Percentiles rank a stretch among this genome's conserved stretches.
These are phyloP conservation scores for Globisporangium viniferum DNA, from an alignment of 352 stramenopile species.

Conservation along the genomic window DNA sequence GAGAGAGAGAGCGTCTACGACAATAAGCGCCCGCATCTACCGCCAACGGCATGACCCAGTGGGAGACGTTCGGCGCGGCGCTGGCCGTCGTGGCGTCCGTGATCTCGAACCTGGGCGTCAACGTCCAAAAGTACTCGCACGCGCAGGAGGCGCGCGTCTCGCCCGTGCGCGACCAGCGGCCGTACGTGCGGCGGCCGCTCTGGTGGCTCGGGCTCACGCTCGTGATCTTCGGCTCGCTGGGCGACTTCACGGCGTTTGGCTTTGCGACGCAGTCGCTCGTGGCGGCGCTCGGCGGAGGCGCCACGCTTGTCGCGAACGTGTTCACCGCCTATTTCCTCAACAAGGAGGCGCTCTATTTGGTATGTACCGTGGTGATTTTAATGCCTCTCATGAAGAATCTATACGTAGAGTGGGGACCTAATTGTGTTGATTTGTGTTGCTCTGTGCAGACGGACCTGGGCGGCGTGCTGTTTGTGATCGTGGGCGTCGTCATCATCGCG, in stretches of 20 bases:
- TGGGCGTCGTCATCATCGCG: slow-evolving; percentile 84
- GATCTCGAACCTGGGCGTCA: slow-evolving; percentile 88
- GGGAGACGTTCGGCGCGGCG: slow-evolving; percentile 77
- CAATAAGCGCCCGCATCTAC: too few species aligned
- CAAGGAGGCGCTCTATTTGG: slow-evolving; percentile 66
- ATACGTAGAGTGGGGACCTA: not conserved
- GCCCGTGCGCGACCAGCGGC: slow-evolving; percentile 43
- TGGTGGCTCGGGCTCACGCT: slow-evolving; percentile 85
- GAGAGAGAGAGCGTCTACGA: too few species aligned
- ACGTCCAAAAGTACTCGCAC: slow-evolving; percentile 90
- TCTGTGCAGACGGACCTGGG: slow-evolving; percentile 61
- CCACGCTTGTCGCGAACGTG: slow-evolving; percentile 87
- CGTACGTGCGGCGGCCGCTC: slow-evolving; percentile 83
- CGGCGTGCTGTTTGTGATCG: slow-evolving; percentile 84
- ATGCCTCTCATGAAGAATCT: not conserved
- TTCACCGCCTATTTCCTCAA: slow-evolving; percentile 86
- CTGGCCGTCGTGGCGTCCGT: slow-evolving; percentile 79
- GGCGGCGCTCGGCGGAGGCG: slow-evolving; percentile 76
- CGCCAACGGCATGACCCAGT: slow-evolving; percentile 46
- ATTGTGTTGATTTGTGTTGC: not conserved
- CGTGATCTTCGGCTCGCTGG: slow-evolving; percentile 77
- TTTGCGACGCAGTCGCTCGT: slow-evolving; percentile 90
- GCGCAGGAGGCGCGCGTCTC: slow-evolving; percentile 41
- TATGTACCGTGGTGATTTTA: slow-evolving; percentile 13
- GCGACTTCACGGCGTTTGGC: slow-evolving; percentile 87